A percentile compares a stretch with the other conserved stretches of the same genome.
Conservation (phyloP, 2,329 filamentous ascomycete genomes). For the Penicillium sclerotigenum region DNA sequence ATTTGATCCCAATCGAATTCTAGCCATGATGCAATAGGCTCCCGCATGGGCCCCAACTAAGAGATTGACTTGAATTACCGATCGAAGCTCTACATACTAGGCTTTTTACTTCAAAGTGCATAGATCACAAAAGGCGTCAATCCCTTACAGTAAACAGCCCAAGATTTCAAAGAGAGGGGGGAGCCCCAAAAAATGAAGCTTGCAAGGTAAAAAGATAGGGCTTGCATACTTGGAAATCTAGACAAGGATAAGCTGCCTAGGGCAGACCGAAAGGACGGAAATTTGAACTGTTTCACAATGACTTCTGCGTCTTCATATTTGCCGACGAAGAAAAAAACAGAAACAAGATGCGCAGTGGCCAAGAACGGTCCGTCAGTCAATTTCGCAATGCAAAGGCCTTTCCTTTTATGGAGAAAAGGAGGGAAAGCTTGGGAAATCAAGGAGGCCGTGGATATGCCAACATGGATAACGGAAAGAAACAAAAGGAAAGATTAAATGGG, state of each 20-base stretch:
- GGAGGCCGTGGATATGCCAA: conserved; percentile 18
- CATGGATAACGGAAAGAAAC: conserved; percentile 17
- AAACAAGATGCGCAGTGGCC: conserved; percentile 14
- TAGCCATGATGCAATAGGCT: neutral
- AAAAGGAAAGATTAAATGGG: conserved; percentile 13
- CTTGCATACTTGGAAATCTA: conserved; percentile 19
- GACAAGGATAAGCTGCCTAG: conserved; percentile 13
- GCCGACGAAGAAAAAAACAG: conserved; percentile 12
- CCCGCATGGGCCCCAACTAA: conserved; percentile 21
- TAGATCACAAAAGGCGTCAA: neutral
- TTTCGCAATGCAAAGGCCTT: conserved; percentile 23
- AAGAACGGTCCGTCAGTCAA: conserved; percentile 18
- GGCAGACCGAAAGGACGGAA: neutral
- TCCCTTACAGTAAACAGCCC: neutral
- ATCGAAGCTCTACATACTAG: neutral
- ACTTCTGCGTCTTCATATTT: conserved; percentile 22
- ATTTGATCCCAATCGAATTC: neutral
- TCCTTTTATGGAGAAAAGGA: conserved; percentile 16
- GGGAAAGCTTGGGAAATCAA: conserved; percentile 15
- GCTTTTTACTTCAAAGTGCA: neutral
- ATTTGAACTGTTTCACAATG: conserved; percentile 7
- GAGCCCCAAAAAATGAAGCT: neutral
- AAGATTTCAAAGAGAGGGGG: neutral
- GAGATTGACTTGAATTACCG: conserved; percentile 15
- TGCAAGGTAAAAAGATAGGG: conserved; percentile 14